phyloP scores from a whole-genome alignment of 1,139 yeast species.

The Magnusiomyces magnusii region DNA sequence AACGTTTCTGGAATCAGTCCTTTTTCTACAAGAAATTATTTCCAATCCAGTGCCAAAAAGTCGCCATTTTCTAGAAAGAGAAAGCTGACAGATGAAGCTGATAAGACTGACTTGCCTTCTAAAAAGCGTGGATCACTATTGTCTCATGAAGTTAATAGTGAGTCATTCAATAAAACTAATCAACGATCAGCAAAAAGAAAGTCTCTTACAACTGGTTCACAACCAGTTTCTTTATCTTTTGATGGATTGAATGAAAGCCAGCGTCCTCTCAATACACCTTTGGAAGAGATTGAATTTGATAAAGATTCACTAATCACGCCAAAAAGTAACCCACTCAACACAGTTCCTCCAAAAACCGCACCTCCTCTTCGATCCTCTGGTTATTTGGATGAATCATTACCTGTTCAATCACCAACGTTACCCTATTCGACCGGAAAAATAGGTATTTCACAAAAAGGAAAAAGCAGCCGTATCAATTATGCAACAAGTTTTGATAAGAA shows the following conservation, averaged over 20 bases:
- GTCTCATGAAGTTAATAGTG: neutral
- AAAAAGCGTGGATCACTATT: neutral
- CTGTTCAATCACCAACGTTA: slow-evolving; percentile 7
- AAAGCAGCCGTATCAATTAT: slow-evolving; percentile 23
- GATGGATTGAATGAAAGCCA: neutral
- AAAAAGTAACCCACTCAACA: slow-evolving; percentile 13
- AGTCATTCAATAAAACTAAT: neutral
- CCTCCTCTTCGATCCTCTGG: slow-evolving; percentile 9
- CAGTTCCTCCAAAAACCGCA: slow-evolving; percentile 12
- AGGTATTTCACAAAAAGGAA: slow-evolving; percentile 9
- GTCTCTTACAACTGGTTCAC: neutral
- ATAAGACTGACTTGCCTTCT: neutral
- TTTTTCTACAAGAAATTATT: slow-evolving; percentile 39
- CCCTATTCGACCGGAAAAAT: slow-evolving; percentile 15
- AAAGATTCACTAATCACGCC: slow-evolving; percentile 15
- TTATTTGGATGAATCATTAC: slow-evolving; percentile 11
- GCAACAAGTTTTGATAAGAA: neutral
- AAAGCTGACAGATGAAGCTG: slow-evolving; percentile 7
- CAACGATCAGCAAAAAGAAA: neutral
- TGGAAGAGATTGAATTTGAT: neutral
- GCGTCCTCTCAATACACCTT: neutral
- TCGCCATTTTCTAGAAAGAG: slow-evolving; percentile 3
- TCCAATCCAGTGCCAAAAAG: slow-evolving; percentile 33
- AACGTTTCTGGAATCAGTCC: slow-evolving; percentile 21
- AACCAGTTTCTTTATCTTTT: too few relatives aligned